phyloP scores from a whole-genome alignment of 2,329 filamentous ascomycete genomes.

The Aspergillus bombycis region DNA sequence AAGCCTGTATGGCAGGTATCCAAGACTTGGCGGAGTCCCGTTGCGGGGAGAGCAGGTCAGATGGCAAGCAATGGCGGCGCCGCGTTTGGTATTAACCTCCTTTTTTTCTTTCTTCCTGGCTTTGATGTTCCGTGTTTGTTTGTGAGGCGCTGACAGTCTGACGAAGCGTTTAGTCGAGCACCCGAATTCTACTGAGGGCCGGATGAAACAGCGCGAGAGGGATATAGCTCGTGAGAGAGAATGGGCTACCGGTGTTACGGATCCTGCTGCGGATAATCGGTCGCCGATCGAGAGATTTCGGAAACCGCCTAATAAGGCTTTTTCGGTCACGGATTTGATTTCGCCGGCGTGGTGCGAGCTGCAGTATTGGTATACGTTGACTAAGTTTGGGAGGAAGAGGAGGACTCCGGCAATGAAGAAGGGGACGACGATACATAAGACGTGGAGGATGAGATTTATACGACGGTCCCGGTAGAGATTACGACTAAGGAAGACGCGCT shows the following conservation, averaged over 20 bases:
- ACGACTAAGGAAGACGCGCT: slow-evolving; percentile 78
- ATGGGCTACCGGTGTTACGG: slow-evolving; percentile 26
- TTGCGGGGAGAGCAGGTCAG: slow-evolving; percentile 33
- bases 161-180: slow-evolving; percentile 66
- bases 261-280: slow-evolving; percentile 46
- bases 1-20: slow-evolving; percentile 30
- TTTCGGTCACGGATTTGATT: slow-evolving; percentile 86
- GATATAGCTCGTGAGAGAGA: slow-evolving; percentile 29
- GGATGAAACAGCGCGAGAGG: slow-evolving; percentile 36
- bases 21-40: slow-evolving; percentile 13
- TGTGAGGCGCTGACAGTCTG: slow-evolving; percentile 57
- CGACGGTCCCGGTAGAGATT: slow-evolving; percentile 71
- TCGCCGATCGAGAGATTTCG: slow-evolving; percentile 79
- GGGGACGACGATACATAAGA: slow-evolving; percentile 78
- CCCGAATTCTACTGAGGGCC: slow-evolving; percentile 40
- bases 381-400: slow-evolving; percentile 73
- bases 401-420: slow-evolving; percentile 81
- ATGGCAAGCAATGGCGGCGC: slow-evolving; percentile 27
- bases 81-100: slow-evolving; percentile 35
- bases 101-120: slow-evolving; percentile 23
- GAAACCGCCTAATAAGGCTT: slow-evolving; percentile 72
- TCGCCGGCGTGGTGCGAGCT: slow-evolving; percentile 95
- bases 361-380: slow-evolving; percentile 87
- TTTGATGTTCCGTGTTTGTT: background rate
- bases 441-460: slow-evolving; percentile 81